phyloP scores from a whole-genome alignment of 345 rosid species.

The Anacardium occidentale region DNA sequence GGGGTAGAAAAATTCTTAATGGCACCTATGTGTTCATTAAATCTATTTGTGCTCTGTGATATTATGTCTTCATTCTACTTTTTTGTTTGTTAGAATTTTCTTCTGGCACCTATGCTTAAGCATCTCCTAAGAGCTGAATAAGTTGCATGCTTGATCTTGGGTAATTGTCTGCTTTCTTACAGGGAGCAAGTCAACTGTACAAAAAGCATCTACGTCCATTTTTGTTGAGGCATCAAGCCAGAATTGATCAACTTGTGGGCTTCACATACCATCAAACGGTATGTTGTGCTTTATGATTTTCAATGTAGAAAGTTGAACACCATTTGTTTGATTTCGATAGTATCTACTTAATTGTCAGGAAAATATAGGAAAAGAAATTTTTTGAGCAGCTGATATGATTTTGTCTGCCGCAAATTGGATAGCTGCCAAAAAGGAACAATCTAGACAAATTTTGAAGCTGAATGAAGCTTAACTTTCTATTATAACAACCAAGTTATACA shows the following conservation, averaged over 20 bases:
- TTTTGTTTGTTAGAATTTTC: neutral
- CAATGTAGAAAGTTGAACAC: neutral
- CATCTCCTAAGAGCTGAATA: neutral
- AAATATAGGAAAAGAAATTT: neutral
- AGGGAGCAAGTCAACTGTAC: conserved; percentile 66
- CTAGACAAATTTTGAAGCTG: too few species aligned
- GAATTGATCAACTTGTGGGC: conserved; percentile 44
- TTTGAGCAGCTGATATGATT: too few species aligned
- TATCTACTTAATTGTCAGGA: neutral
- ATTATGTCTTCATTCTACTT: neutral
- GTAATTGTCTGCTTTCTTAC: neutral
- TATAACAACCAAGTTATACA: too few species aligned
- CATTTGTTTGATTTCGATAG: neutral
- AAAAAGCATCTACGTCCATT: conserved; percentile 59
- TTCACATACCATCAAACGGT: conserved; percentile 47
- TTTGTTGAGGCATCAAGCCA: conserved; percentile 55
- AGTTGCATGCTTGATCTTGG: neutral
- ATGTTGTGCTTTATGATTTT: neutral
- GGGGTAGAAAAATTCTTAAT: neutral
- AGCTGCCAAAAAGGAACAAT: too few species aligned
- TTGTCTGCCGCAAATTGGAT: too few species aligned
- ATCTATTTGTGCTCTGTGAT: neutral
- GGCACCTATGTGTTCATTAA: neutral
- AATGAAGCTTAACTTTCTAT: too few species aligned
- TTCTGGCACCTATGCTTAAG: neutral